Evolutionary conservation across 2,329 filamentous ascomycete genomes (phyloP), one percentile per base, ranked within the genome.

Genomic region (Bimuria novae-zelandiae): DNA sequence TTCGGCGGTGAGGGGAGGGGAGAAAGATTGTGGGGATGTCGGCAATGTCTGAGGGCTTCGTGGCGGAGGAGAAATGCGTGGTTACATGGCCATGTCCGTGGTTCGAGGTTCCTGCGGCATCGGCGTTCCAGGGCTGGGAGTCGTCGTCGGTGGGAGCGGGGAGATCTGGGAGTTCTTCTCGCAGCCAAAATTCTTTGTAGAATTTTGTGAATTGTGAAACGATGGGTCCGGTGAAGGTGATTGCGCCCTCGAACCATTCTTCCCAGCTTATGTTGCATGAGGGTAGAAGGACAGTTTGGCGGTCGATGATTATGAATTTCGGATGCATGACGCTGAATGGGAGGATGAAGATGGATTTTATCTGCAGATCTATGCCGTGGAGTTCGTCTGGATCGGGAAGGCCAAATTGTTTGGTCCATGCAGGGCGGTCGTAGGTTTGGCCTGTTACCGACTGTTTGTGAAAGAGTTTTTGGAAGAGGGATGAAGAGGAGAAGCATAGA

Each of bases 251-350:
- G 22, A 93, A 87, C 90, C 90, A 95, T n/a, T 84, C 75, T 71
- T 94, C 90, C 89, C 89, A 94, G 65, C 88, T 92, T 4, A 95
- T 84, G 62, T 95, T 95, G 72, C 89, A 92, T 62, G 88, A 91
- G 0, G 90, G 90, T 8, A 94, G 72, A 63, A 88, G 87, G 0
- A 88, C 88, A 2, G 75, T 79, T 27, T 77, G 71, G 0, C 87
- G 81, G 68, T 95, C 90, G 1, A 93, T 72, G 12, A 94, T 79
- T 32, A 93, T 79, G 61, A 90, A 93, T 65, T 95, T 95, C 0
- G 90, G 88, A 67, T 95, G 90, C 85, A 94, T 89, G n/a, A 95
- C 87, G 64, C 89, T 90, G 54, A 94, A 86, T 0, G 90, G 90
- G 2, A 86, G 77, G 57, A 93, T 85, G 72, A 95, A 95, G 7